A percentile compares a stretch with the other conserved stretches of the same genome.
phyloP scores from a whole-genome alignment of 2,329 filamentous ascomycete genomes.

The Stagonosporopsis rhizophila region DNA sequence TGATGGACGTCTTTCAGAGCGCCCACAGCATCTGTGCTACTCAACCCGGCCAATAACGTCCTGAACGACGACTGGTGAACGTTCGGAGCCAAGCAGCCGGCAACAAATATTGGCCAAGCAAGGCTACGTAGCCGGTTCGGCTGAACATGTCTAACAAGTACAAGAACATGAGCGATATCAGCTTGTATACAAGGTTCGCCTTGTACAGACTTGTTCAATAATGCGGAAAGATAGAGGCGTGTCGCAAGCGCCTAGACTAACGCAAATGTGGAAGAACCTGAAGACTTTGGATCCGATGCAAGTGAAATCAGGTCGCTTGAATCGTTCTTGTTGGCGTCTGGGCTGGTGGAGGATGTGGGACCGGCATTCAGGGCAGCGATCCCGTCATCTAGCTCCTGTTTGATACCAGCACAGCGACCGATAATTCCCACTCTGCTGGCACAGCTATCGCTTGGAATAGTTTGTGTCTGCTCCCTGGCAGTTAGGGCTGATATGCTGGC shows the following conservation, averaged over 20 bases:
- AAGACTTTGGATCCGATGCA: neutral
- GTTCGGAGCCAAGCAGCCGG: constrained; percentile 17
- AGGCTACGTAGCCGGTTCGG: constrained; percentile 18
- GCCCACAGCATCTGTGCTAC: constrained; percentile 9
- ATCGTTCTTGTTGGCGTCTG: too few relatives aligned
- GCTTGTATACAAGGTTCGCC: neutral
- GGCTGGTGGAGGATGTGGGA: too few relatives aligned
- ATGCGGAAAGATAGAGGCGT: neutral
- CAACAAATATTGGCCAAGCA: constrained; percentile 23
- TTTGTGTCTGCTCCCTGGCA: neutral
- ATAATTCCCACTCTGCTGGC: too few relatives aligned
- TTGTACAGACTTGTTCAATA: neutral
- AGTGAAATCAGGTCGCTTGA: neutral
- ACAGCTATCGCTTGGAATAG: too few relatives aligned
- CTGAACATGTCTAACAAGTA: constrained; percentile 7
- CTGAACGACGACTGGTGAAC: constrained; percentile 6
- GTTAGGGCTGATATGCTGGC: constrained; percentile 10
- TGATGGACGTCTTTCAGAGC: constrained; percentile 17
- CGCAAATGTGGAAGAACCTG: neutral
- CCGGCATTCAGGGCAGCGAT: too few relatives aligned
- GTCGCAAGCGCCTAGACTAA: neutral
- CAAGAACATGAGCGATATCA: constrained; percentile 10
- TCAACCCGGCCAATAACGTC: constrained; percentile 2
- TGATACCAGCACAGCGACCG: too few relatives aligned
- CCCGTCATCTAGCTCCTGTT: too few relatives aligned